Base-by-base conservation (phyloP, 116 monocot species). In the Thalassia testudinum region DNA sequence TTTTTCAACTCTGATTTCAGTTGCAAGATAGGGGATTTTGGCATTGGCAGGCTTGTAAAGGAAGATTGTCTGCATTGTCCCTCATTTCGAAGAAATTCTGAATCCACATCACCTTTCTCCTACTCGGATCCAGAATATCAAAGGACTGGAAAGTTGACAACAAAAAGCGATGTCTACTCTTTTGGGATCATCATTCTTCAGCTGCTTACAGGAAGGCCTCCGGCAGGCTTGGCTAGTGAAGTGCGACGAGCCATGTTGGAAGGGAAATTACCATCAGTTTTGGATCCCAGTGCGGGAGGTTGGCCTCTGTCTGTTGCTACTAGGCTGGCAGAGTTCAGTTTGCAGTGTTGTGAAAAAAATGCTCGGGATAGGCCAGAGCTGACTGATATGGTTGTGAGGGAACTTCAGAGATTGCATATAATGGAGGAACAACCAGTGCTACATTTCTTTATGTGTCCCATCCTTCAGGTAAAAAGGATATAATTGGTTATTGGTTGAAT, bases 161-260 rank as follows among this genome's bases (percentile, higher is more conserved):
- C 65, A 10, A 76, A 81, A 24, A 77, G 78, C 18, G 90, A 90
- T 63, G 60, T 85, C 28, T 90, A 81, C 49, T 69, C 78, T 20
- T 70, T 90, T 53, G 90, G 90, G 16, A 72, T 90, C 25, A 78
- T 90, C 21, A 40, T 83, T 19, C 59, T 90, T 0, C 84, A 90
- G 62, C 50, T 84, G 30, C 61, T 90, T 48, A 90, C 90, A 0
- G 81, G 85, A 27, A 90, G 58, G n/a, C 65, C 62, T 16, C 75
- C 78, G 26, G 19, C 37, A 7, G 70, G 75, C 12, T 67, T 90
- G 58, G 56, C 57, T 7, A 66, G 34, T 57, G 73, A 81, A 60
- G 85, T 85, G 16, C 71, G 68, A 14, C 38, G 65, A 37, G 72
- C 75, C 37, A 30, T 85, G 27, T 44, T 59, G 13, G 50, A 50